phyloP scores from a whole-genome alignment of 2,329 filamentous ascomycete species.

The Aspergillus fumigatiaffinis region DNA sequence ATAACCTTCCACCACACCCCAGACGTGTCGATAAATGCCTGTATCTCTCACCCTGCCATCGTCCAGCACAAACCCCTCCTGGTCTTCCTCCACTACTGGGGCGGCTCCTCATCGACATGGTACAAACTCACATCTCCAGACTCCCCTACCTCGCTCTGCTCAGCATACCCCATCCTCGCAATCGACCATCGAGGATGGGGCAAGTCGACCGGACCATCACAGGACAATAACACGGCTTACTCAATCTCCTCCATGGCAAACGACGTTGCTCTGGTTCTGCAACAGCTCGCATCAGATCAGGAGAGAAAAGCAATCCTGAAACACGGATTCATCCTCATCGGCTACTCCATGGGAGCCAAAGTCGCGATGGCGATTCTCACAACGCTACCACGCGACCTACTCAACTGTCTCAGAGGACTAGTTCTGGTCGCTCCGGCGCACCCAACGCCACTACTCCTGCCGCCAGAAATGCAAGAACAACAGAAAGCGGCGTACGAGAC shows the following conservation, averaged over 20 bases:
- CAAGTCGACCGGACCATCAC: slow-evolving; percentile 26
- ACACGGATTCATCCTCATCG: slow-evolving; percentile 29
- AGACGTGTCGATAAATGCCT: slow-evolving; percentile 9
- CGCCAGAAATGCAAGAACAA: slow-evolving; percentile 31
- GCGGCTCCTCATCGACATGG: slow-evolving; percentile 35
- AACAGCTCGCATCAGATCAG: slow-evolving; percentile 7
- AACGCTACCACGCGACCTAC: neutral
- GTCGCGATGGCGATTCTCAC: slow-evolving; percentile 24
- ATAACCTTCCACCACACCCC: slow-evolving; percentile 2
- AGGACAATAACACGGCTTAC: slow-evolving; percentile 18
- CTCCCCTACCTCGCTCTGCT: slow-evolving; percentile 13
- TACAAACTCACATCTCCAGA: slow-evolving; percentile 19
- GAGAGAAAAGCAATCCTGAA: slow-evolving; percentile 21
- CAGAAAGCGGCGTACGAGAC: slow-evolving; percentile 32
- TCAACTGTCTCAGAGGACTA: slow-evolving; percentile 23
- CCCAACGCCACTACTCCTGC: slow-evolving; percentile 27
- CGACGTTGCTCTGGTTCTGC: slow-evolving; percentile 13
- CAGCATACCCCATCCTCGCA: slow-evolving; percentile 20
- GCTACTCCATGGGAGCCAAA: slow-evolving; percentile 42
- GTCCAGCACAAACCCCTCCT: slow-evolving; percentile 15
- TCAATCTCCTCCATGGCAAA: slow-evolving; percentile 18
- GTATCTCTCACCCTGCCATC: slow-evolving; percentile 4
- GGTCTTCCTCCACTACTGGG: slow-evolving; percentile 40
- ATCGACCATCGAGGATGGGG: slow-evolving; percentile 40
- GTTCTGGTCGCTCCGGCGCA: slow-evolving; percentile 35